A percentile compares a stretch with the other conserved stretches of the same genome.
Evolutionary conservation across 345 rosid species (phyloP).

Genomic region (Gossypium stocksii): DNA sequence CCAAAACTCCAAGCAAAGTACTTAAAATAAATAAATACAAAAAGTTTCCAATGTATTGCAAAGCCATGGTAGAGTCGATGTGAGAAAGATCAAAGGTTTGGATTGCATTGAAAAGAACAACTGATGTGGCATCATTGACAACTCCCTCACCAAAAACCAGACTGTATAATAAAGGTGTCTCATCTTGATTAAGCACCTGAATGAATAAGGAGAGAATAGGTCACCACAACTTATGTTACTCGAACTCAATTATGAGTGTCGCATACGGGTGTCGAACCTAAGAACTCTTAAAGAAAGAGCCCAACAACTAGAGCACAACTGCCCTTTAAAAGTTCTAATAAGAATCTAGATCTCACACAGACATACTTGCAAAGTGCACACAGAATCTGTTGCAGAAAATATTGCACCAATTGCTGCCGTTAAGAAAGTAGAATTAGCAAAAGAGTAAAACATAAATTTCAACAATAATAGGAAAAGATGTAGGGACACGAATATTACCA

Average conservation of each 20-base stretch:
- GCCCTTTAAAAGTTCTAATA: constrained; percentile 12
- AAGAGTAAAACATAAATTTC: not conserved
- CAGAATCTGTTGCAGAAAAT: no score
- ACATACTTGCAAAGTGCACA: constrained; percentile 67
- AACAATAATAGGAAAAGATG: not conserved
- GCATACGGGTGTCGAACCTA: not conserved
- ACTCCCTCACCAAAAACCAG: constrained; percentile 95
- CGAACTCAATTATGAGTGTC: no score
- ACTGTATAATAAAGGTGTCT: constrained; percentile 81
- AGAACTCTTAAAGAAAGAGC: no score
- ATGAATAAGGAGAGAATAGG: constrained; percentile 12
- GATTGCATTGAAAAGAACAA: constrained; percentile 90
- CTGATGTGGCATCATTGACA: constrained; percentile 94
- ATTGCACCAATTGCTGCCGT: constrained; percentile 67
- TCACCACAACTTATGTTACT: not conserved
- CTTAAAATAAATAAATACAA: constrained; percentile 70
- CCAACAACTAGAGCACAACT: not conserved
- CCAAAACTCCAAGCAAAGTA: constrained; percentile 71
- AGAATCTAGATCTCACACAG: not conserved
- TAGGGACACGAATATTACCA: constrained; percentile 35
- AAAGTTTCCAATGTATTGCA: constrained; percentile 67
- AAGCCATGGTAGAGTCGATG: constrained; percentile 44
- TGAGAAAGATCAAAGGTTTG: constrained; percentile 75
- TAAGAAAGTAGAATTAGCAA: constrained; percentile 15
- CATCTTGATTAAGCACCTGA: constrained; percentile 90